Evolutionary conservation across 495 filamentous ascomycete genomes (phyloP).

Genomic region (Penicillium cataractarum): DNA sequence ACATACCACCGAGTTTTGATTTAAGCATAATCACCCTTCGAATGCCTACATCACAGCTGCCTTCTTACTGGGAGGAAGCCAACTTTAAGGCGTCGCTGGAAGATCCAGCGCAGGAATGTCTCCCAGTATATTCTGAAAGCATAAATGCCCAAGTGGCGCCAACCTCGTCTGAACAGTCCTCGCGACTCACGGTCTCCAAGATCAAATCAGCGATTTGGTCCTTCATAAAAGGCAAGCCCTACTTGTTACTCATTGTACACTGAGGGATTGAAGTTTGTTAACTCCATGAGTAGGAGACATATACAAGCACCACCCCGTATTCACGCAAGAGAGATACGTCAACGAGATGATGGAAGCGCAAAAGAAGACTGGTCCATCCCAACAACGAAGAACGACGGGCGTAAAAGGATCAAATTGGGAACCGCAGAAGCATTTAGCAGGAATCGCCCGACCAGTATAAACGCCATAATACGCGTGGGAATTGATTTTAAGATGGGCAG

Average conservation of each 20-base stretch:
- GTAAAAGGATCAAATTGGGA: not conserved
- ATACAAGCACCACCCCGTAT: not conserved
- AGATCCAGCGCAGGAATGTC: not conserved
- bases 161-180: not conserved
- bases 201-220: constrained; percentile 5
- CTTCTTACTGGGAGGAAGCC: not conserved
- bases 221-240: not conserved
- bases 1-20: not conserved
- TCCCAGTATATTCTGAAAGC: constrained; percentile 1
- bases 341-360: not conserved
- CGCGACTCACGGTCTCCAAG: not conserved
- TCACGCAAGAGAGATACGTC: not conserved
- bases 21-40: not conserved
- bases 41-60: not conserved
- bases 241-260: not conserved
- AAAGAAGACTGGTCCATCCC: not conserved
- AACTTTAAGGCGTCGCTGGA: not conserved
- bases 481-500: no score
- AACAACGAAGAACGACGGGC: not conserved
- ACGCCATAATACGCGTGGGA: not conserved
- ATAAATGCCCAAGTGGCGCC: not conserved
- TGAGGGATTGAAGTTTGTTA: not conserved
- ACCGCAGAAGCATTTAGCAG: not conserved
- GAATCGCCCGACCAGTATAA: not conserved
- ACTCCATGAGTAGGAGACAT: not conserved